Percentiles rank a stretch among this genome's conserved stretches.
Conservation (phyloP, 2,329 filamentous ascomycete species). For the Calonectria ilicicola region DNA sequence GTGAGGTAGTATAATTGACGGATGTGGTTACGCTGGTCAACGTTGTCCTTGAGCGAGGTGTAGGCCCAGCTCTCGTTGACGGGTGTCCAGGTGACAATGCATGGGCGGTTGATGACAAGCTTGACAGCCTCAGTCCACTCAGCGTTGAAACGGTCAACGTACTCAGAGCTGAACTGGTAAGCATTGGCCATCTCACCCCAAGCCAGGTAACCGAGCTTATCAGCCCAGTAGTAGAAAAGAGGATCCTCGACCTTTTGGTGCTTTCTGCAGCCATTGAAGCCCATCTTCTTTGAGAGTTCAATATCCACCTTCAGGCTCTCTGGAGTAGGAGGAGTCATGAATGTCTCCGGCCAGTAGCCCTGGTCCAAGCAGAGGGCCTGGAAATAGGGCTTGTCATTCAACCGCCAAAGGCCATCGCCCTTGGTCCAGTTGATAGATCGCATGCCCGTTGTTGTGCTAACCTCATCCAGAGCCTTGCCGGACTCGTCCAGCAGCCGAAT, state of each 20-base stretch:
- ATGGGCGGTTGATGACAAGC: slow-evolving; percentile 75
- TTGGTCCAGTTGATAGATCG: slow-evolving; percentile 69
- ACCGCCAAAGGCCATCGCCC: slow-evolving; percentile 68
- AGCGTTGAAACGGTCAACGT: slow-evolving; percentile 69
- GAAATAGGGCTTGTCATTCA: slow-evolving; percentile 71
- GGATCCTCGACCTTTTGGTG: slow-evolving; percentile 75
- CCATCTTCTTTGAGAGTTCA: slow-evolving; percentile 68
- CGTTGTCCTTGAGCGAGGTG: slow-evolving; percentile 65
- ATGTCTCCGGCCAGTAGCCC: slow-evolving; percentile 72
- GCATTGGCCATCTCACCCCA: slow-evolving; percentile 76
- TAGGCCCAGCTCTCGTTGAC: slow-evolving; percentile 76
- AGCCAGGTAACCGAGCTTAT: slow-evolving; percentile 70
- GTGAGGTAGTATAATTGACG: slow-evolving; percentile 73
- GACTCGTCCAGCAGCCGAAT: slow-evolving; percentile 62
- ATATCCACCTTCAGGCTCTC: slow-evolving; percentile 64
- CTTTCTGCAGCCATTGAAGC: slow-evolving; percentile 74
- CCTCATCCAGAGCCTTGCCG: slow-evolving; percentile 62
- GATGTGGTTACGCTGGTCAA: slow-evolving; percentile 73
- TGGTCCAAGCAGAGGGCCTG: slow-evolving; percentile 71
- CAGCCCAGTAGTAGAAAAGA: slow-evolving; percentile 70
- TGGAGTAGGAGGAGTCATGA: slow-evolving; percentile 67
- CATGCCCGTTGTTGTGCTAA: slow-evolving; percentile 72
- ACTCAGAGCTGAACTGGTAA: slow-evolving; percentile 71
- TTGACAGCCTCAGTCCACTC: slow-evolving; percentile 74
- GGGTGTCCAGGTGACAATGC: slow-evolving; percentile 74